phyloP scores from a whole-genome alignment of 2,329 filamentous ascomycete species.

The Exophiala sp. region DNA sequence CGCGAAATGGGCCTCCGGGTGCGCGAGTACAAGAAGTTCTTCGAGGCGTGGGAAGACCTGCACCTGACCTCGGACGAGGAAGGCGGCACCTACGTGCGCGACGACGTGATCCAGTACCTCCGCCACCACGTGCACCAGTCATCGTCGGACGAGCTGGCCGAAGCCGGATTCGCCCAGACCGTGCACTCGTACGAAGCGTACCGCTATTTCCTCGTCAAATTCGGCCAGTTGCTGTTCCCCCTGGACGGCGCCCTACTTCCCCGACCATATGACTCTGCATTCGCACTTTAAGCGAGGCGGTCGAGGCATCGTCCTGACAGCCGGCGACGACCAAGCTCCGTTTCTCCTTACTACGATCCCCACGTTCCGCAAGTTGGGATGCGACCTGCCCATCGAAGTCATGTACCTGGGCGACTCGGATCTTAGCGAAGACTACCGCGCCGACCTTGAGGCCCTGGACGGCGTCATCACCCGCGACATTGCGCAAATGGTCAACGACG shows the following conservation, averaged over 20 bases:
- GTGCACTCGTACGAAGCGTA: constrained; percentile 42
- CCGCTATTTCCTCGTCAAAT: constrained; percentile 37
- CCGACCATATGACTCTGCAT: constrained; percentile 43
- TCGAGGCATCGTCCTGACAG: constrained; percentile 42
- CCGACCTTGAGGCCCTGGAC: constrained; percentile 39
- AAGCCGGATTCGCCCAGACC: constrained; percentile 30
- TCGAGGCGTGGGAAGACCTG: constrained; percentile 38
- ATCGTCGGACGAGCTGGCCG: constrained; percentile 15
- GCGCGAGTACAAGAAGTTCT: constrained; percentile 38
- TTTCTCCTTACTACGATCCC: constrained; percentile 42
- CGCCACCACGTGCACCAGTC: constrained; percentile 28
- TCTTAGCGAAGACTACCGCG: constrained; percentile 40
- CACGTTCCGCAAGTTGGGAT: constrained; percentile 28
- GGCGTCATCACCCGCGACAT: constrained; percentile 44
- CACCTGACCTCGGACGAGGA: constrained; percentile 29
- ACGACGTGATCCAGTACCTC: constrained; percentile 39
- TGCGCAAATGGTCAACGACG: constrained; percentile 41
- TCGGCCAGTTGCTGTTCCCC: constrained; percentile 36
- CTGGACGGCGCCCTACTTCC: constrained; percentile 38
- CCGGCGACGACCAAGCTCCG: constrained; percentile 40
- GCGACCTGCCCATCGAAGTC: constrained; percentile 28
- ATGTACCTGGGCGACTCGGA: constrained; percentile 40
- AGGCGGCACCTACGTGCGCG: constrained; percentile 38
- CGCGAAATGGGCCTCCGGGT: constrained; percentile 39
- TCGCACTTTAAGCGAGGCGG: constrained; percentile 40